Percentiles rank a stretch among this genome's conserved stretches.
Conservation (phyloP, 345 rosid species). For the Boechera stricta region DNA sequence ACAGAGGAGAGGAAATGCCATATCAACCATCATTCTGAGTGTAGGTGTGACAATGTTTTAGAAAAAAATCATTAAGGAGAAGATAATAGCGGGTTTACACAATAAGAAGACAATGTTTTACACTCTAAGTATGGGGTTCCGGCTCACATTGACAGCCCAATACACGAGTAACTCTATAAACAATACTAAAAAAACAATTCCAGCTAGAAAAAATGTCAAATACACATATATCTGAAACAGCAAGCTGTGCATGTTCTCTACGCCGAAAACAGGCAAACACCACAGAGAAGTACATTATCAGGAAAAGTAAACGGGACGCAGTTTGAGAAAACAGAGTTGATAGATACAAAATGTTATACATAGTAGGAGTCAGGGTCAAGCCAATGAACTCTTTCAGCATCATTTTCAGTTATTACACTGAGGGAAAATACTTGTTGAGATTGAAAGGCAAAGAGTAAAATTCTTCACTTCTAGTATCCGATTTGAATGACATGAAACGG, state of each 20-base stretch:
- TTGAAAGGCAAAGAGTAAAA: conserved; percentile 91
- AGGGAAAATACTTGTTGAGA: conserved; percentile 96
- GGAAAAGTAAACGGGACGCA: neutral
- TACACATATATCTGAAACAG: neutral
- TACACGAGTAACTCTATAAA: neutral
- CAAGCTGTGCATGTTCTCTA: neutral
- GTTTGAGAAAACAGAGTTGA: conserved; percentile 15
- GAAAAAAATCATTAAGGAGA: no score
- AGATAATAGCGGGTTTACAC: no score
- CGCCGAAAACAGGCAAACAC: neutral
- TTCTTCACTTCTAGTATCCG: conserved; percentile 93
- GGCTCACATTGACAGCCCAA: neutral
- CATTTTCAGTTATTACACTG: conserved; percentile 59
- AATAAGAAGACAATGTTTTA: no score
- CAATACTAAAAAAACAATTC: neutral
- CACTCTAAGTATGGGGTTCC: no score
- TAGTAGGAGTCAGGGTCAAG: neutral
- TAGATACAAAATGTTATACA: conserved; percentile 1
- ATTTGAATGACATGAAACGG: conserved; percentile 78
- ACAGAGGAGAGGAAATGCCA: no score
- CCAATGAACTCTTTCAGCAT: conserved; percentile 20
- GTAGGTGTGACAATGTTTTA: no score
- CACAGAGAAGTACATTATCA: neutral
- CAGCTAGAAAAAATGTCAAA: neutral
- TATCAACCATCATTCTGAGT: no score